A percentile compares a stretch with the other conserved stretches of the same genome.
phyloP scores from a whole-genome alignment of 768 basidiomycete genomes.

The Neoboletus brunneissimus region DNA sequence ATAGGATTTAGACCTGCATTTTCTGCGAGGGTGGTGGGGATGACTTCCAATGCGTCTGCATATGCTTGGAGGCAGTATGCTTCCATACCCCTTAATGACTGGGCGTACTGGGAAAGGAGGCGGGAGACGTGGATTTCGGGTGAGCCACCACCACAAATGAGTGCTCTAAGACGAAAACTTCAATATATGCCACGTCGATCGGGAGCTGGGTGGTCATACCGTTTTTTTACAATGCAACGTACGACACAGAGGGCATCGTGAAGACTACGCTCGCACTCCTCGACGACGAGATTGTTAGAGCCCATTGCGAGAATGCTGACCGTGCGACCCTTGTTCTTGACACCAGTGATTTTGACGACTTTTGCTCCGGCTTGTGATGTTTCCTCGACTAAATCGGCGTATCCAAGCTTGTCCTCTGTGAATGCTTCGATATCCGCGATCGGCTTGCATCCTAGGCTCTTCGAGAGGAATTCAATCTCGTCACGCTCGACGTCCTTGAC shows the following conservation, averaged over 20 bases:
- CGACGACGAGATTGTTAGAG: conserved; percentile 86
- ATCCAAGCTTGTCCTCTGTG: conserved; percentile 96
- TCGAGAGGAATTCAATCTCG: conserved; percentile 95
- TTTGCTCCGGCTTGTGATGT: conserved; percentile 76
- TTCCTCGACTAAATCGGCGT: conserved; percentile 95
- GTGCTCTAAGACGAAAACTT: conserved; percentile 49
- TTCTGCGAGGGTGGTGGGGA: conserved; percentile 95
- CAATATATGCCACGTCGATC: neutral
- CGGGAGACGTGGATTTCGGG: conserved; percentile 98
- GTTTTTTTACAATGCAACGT: conserved; percentile 95
- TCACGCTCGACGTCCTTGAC: conserved; percentile 98
- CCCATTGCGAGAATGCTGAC: conserved; percentile 96
- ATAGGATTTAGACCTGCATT: conserved; percentile 98
- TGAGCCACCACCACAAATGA: conserved; percentile 95
- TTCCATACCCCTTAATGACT: conserved; percentile 95
- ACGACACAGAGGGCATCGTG: conserved; percentile 99
- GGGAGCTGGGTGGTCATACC: conserved; percentile 47
- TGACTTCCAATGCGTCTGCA: conserved; percentile 96
- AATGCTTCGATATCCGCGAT: conserved; percentile 97
- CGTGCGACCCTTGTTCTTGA: conserved; percentile 92
- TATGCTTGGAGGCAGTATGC: conserved; percentile 99
- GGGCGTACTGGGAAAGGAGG: conserved; percentile 83
- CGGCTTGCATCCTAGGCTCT: conserved; percentile 93
- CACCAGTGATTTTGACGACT: conserved; percentile 91
- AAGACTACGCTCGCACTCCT: conserved; percentile 95